phyloP scores from a whole-genome alignment of 208 protist species.

The Crithidia sp. region DNA sequence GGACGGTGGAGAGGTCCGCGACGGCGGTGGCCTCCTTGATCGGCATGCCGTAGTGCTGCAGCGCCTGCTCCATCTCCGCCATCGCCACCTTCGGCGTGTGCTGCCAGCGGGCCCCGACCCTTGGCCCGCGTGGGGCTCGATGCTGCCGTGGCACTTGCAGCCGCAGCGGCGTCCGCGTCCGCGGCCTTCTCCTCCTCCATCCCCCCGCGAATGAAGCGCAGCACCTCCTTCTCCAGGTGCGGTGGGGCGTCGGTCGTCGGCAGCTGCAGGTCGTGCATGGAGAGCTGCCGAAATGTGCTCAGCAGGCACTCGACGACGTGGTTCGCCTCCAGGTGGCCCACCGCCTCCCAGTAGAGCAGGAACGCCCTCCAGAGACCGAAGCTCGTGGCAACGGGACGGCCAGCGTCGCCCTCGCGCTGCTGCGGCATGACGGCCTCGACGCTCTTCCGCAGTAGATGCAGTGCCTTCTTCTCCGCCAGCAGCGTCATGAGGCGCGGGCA shows the following conservation, averaged over 20 bases:
- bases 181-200: neutral
- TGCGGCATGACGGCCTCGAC: neutral
- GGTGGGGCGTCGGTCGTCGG: conserved; percentile 52
- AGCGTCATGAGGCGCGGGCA: conserved; percentile 16
- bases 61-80: conserved; percentile 26
- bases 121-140: neutral
- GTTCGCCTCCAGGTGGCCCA: conserved; percentile 42
- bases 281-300: conserved; percentile 46
- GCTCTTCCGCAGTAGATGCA: conserved; percentile 10
- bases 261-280: conserved; percentile 64
- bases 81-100: neutral
- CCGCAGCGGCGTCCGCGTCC: neutral
- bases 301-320: conserved; percentile 46
- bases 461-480: conserved; percentile 12
- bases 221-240: conserved; percentile 59
- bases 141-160: neutral
- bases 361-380: conserved; percentile 26
- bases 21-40: neutral
- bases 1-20: conserved; percentile 17
- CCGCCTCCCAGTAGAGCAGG: conserved; percentile 37
- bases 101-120: conserved; percentile 16
- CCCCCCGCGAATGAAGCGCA: conserved; percentile 73
- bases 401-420: neutral
- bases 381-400: neutral
- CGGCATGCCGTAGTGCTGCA: conserved; percentile 26